Base-by-base conservation (phyloP, 441 rosid species). In the Hura crepitans region DNA sequence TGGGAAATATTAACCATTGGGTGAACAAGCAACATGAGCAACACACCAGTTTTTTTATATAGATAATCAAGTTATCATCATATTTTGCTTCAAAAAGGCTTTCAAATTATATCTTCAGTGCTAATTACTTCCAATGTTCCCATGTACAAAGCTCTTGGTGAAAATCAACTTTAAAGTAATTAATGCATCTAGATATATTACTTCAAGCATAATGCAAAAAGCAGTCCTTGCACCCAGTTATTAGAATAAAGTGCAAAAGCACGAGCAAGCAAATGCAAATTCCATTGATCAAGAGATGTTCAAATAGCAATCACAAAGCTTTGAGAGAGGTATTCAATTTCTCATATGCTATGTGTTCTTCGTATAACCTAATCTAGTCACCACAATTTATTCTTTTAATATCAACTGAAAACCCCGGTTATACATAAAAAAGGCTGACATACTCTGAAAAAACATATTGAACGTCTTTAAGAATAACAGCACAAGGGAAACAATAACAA, bases 401-500 rank as follows among this genome's bases (percentile, higher is more conserved):
- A 50, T 42, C 13, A 69, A 59, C 5, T 49, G 43, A 15, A 18
- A 33, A 30, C 56, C 57, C 46, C 37, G 37, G 35, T 27, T 53
- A n/a, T 12, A 25, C n/a, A 56, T 42, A 62, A 25, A 42, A 47
- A 65, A 47, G 37, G 23, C 0, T 17, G 15, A 56, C n/a, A 49
- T 6, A 20, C 8, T 14, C 2, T n/a, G 15, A 18, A 23, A 42
- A 50, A 11, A 18, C 27, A 54, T 31, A 25, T 42, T 51, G 56
- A 6, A 56, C 64, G 57, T 31, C 33, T 46, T 23, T 30, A 57
- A 27, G 3, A 33, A 72, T 25, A 13, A 30, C 33, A n/a, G n/a
- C 23, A 60, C 35, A 27, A 22, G 65, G 49, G 64, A 12, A 54
- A 43, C 27, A 45, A 51, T 23, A 42, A 76, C 12, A 50, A 77